Percentiles rank a stretch among this genome's conserved stretches.
Evolutionary conservation across 192 early-diverging fungal genomes (phyloP).

Genomic region (Chytriomyces sp.): DNA sequence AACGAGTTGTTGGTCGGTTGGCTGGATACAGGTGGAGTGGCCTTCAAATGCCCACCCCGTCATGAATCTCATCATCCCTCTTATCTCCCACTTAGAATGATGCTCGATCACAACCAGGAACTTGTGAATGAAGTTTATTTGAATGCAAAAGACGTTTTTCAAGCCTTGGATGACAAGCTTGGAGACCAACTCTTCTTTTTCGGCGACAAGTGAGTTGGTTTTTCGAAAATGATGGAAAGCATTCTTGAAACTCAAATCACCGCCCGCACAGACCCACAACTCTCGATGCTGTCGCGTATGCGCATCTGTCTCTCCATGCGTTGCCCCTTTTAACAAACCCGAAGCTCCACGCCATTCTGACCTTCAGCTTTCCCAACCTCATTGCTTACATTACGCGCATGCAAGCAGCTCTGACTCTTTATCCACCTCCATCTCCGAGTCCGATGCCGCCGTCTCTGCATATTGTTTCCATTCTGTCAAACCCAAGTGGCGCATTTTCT

Average conservation of each 20-base stretch:
- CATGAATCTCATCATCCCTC: not conserved
- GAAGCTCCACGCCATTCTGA: conserved; percentile 69
- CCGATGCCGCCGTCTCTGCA: conserved; percentile 33
- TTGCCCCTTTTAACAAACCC: conserved; percentile 76
- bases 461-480: conserved; percentile 38
- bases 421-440: conserved; percentile 44
- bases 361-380: conserved; percentile 70
- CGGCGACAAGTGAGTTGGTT: conserved; percentile 63
- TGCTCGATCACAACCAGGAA: conserved; percentile 51
- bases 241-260: conserved; percentile 63
- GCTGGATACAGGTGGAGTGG: conserved; percentile 67
- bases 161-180: conserved; percentile 71
- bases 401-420: conserved; percentile 47
- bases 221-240: conserved; percentile 16
- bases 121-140: conserved; percentile 61
- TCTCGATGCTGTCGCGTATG: conserved; percentile 83
- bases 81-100: conserved; percentile 42
- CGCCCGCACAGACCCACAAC: conserved; percentile 69
- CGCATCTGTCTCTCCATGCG: conserved; percentile 78
- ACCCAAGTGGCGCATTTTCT: conserved; percentile 49
- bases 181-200: conserved; percentile 82
- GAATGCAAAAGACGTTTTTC: conserved; percentile 69
- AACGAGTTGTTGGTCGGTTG: conserved; percentile 71
- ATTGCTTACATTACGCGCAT: conserved; percentile 68
- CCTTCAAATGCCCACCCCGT: conserved; percentile 68